Conservation (phyloP, 208 protist genomes). For the Novymonas esmeraldas region DNA sequence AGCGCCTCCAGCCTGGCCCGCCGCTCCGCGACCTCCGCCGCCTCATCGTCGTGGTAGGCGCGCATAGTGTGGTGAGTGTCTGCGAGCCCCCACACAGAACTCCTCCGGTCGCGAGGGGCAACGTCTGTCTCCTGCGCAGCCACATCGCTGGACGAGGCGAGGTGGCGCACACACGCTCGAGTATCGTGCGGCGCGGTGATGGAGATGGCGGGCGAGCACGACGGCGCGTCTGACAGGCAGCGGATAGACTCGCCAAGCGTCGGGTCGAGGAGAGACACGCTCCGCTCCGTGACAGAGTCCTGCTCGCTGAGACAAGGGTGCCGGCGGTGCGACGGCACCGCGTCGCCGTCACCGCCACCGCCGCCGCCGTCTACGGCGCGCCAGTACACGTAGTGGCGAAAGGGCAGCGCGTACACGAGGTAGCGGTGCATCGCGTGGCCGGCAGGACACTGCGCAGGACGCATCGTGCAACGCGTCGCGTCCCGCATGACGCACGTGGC, state of each 20-base stretch:
- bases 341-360: background rate
- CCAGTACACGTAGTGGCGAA: constrained; percentile 61
- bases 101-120: too few relatives aligned
- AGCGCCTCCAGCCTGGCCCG: constrained; percentile 32
- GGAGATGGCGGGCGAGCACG: too few relatives aligned
- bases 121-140: too few relatives aligned
- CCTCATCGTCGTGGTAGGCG: constrained; percentile 20
- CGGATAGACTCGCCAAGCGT: too few relatives aligned
- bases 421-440: constrained; percentile 65
- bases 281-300: too few relatives aligned
- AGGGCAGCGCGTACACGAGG: constrained; percentile 68
- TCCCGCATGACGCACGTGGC: constrained; percentile 68
- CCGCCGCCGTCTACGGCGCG: constrained; percentile 7
- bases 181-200: too few relatives aligned
- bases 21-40: constrained; percentile 17
- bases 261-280: too few relatives aligned
- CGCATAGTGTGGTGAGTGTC: constrained; percentile 6
- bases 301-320: too few relatives aligned
- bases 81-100: background rate
- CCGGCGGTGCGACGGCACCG: too few relatives aligned
- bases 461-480: constrained; percentile 63
- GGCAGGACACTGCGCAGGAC: constrained; percentile 52
- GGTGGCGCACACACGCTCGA: too few relatives aligned
- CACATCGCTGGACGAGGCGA: too few relatives aligned
- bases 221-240: too few relatives aligned